phyloP scores from a whole-genome alignment of 306 rosid species.

The Luffa acutangula region DNA sequence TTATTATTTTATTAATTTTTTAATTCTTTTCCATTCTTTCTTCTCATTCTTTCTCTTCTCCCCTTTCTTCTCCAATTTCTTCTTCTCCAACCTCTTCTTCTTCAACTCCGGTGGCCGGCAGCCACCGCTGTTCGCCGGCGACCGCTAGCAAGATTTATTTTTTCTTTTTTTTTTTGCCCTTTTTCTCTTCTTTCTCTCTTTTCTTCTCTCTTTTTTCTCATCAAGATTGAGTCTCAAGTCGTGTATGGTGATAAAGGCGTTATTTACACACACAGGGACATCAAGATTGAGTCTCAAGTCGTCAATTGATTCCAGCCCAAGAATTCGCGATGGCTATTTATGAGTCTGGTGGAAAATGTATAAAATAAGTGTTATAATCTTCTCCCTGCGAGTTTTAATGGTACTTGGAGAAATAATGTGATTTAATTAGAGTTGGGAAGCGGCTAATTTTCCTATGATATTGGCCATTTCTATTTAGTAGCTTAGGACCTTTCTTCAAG shows the following conservation, averaged over 20 bases:
- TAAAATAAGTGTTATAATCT: not conserved
- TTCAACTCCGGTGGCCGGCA: too few relatives aligned
- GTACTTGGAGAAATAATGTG: not conserved
- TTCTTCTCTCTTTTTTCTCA: too few relatives aligned
- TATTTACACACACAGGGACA: conserved; percentile 59
- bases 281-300: conserved; percentile 32
- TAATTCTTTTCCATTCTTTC: too few relatives aligned
- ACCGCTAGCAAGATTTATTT: too few relatives aligned
- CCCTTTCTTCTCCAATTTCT: too few relatives aligned
- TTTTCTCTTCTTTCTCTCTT: too few relatives aligned
- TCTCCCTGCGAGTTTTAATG: not conserved
- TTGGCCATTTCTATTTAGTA: not conserved
- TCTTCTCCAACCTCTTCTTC: too few relatives aligned
- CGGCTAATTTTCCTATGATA: not conserved
- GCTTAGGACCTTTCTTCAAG: conserved; percentile 3
- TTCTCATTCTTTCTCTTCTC: too few relatives aligned
- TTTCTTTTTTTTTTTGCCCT: too few relatives aligned
- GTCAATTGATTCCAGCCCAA: not conserved
- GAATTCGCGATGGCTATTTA: not conserved
- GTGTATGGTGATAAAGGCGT: conserved; percentile 77
- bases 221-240: conserved; percentile 20
- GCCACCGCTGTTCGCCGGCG: too few relatives aligned
- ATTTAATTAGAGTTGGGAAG: not conserved
- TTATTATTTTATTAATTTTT: too few relatives aligned
- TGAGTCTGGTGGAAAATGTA: not conserved